These are phyloP conservation scores for Sarcomyxa edulis DNA, from an alignment of 768 basidiomycete species.

Conservation along the genomic window DNA sequence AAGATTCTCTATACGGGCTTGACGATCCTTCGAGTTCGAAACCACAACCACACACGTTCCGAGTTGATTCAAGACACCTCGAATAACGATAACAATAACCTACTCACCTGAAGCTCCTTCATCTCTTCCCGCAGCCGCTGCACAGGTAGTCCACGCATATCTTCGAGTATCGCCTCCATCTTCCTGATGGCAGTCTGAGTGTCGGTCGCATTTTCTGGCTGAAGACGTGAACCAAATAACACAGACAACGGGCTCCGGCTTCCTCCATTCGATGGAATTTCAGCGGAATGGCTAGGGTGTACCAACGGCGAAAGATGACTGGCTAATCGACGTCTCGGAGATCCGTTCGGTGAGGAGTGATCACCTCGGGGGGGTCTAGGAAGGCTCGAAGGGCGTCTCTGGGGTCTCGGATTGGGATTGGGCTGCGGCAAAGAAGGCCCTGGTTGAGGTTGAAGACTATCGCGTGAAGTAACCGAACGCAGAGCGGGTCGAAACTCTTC, in stretches of 20 bases:
- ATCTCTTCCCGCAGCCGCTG: constrained; percentile 70
- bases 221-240: constrained; percentile 31
- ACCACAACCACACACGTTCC: constrained; percentile 3
- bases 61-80: neutral
- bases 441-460: constrained; percentile 23
- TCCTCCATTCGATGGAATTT: constrained; percentile 16
- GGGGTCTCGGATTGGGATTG: constrained; percentile 15
- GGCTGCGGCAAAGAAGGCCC: neutral
- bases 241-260: constrained; percentile 43
- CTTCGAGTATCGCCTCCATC: constrained; percentile 60
- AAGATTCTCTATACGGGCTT: constrained; percentile 73
- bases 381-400: constrained; percentile 19
- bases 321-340: constrained; percentile 13
- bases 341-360: constrained; percentile 10
- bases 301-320: constrained; percentile 13
- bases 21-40: constrained; percentile 46
- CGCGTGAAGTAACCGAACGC: constrained; percentile 33
- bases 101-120: constrained; percentile 82
- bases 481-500: constrained; percentile 32
- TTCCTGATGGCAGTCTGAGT: constrained; percentile 43
- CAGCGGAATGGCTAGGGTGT: constrained; percentile 13
- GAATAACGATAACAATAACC: constrained; percentile 11
- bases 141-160: constrained; percentile 59
- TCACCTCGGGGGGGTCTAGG: constrained; percentile 11
- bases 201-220: constrained; percentile 17